Percentiles rank a stretch among this genome's conserved stretches.
phyloP scores from a whole-genome alignment of 1,284 basidiomycete species.

The Psilocybe mexicana region DNA sequence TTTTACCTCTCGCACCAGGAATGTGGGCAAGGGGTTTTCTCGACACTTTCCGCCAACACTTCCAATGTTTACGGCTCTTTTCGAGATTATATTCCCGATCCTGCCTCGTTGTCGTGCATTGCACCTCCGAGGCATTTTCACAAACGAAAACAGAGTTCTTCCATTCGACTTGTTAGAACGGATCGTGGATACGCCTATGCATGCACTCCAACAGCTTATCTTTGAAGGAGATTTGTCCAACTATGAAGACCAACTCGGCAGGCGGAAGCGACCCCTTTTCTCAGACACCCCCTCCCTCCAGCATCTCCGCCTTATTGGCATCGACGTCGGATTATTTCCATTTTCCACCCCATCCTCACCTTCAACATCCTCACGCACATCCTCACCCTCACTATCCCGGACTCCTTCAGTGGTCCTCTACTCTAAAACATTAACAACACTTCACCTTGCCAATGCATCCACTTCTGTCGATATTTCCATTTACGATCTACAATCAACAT shows the following conservation, averaged over 20 bases:
- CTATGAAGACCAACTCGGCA: not conserved
- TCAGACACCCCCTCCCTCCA: constrained; percentile 4
- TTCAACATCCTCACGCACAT: not conserved
- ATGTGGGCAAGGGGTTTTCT: not conserved
- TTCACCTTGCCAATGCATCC: constrained; percentile 11
- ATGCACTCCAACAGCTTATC: constrained; percentile 9
- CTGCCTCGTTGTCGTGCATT: constrained; percentile 13
- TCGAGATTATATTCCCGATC: constrained; percentile 6
- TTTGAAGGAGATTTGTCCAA: constrained; percentile 6
- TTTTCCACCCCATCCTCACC: not conserved
- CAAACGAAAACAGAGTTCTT: not conserved
- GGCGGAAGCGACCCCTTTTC: constrained; percentile 1
- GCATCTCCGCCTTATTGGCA: constrained; percentile 12
- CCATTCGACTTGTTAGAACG: not conserved
- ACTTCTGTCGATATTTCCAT: constrained; percentile 6
- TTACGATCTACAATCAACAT: constrained; percentile 14
- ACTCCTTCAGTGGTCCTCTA: not conserved
- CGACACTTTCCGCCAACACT: not conserved
- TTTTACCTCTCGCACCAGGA: not conserved
- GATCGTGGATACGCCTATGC: constrained; percentile 1
- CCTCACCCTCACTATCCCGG: not conserved
- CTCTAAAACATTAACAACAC: constrained; percentile 1
- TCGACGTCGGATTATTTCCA: not conserved
- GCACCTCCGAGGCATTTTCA: constrained; percentile 4
- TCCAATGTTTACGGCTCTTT: not conserved